Percentiles rank a stretch among this genome's conserved stretches.
phyloP scores from a whole-genome alignment of 1,139 yeast species.

The Saccharomyces pastorianus region DNA sequence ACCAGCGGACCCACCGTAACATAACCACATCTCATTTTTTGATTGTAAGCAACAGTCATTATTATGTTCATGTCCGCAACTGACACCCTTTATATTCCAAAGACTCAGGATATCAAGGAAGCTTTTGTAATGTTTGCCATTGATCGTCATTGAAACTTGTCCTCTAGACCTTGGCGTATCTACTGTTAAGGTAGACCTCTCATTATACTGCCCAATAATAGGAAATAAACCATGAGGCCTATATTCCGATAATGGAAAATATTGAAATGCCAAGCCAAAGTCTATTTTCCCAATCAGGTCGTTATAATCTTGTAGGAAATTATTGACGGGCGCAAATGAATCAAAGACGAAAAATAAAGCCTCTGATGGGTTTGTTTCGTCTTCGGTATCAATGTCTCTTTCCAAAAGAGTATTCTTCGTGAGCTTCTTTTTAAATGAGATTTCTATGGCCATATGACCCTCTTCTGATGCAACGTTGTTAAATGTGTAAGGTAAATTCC shows the following conservation, averaged over 20 bases:
- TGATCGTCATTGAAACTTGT: not conserved
- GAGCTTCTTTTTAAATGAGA: not conserved
- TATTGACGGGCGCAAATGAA: constrained; percentile 4
- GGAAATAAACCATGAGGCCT: constrained; percentile 43
- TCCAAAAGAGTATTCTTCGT: not conserved
- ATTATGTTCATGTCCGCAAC: constrained; percentile 50
- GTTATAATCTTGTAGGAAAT: not conserved
- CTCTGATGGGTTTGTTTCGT: not conserved
- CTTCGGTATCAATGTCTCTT: not conserved
- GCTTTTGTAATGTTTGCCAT: constrained; percentile 6
- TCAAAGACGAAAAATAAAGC: constrained; percentile 10
- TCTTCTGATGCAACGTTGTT: constrained; percentile 8
- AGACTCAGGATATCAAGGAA: constrained; percentile 14
- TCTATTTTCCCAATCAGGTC: constrained; percentile 10
- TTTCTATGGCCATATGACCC: constrained; percentile 5
- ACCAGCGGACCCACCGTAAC: constrained; percentile 50
- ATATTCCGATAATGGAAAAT: constrained; percentile 45
- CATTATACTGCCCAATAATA: constrained; percentile 43
- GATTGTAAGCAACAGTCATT: constrained; percentile 45
- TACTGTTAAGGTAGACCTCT: constrained; percentile 37
- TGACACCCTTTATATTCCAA: constrained; percentile 33
- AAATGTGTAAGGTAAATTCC: constrained; percentile 19
- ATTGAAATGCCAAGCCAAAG: constrained; percentile 37
- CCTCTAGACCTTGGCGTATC: constrained; percentile 2
- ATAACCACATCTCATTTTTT: constrained; percentile 38